These are phyloP conservation scores for Solanum gracilifrons DNA, from an alignment of 257 asterid species.

Conservation along the genomic window DNA sequence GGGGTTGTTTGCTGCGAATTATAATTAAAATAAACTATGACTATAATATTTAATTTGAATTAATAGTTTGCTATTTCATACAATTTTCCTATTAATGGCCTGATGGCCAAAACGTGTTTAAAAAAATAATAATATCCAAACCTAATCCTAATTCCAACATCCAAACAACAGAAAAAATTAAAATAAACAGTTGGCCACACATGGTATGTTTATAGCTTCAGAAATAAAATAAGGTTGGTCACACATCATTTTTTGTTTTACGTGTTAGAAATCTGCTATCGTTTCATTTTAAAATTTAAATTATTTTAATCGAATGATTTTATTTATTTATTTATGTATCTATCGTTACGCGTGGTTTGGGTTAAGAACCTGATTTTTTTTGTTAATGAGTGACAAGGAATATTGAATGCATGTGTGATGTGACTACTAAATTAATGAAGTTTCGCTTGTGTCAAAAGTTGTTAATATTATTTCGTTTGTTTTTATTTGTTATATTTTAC, in stretches of 20 bases:
- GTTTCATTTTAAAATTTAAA: neutral
- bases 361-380: neutral
- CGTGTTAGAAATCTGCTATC: neutral
- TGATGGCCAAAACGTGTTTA: too few relatives aligned
- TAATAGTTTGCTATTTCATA: too few relatives aligned
- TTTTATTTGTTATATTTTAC: too few relatives aligned
- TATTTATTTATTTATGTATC: neutral
- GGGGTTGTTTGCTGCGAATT: too few relatives aligned
- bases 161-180: neutral
- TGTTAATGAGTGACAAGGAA: neutral
- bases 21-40: too few relatives aligned
- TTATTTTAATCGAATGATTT: too few relatives aligned
- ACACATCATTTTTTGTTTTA: neutral
- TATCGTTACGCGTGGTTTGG: neutral
- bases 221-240: neutral
- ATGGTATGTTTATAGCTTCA: neutral
- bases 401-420: neutral
- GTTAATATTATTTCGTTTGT: too few relatives aligned
- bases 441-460: too few relatives aligned
- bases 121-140: too few relatives aligned
- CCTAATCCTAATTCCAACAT: neutral
- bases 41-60: too few relatives aligned
- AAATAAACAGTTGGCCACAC: neutral
- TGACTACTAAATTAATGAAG: too few relatives aligned
- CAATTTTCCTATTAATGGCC: too few relatives aligned